A percentile compares a stretch with the other conserved stretches of the same genome.
phyloP scores from a whole-genome alignment of 371 early-diverging fungal species.

The Cokeromyces recurvatus region DNA sequence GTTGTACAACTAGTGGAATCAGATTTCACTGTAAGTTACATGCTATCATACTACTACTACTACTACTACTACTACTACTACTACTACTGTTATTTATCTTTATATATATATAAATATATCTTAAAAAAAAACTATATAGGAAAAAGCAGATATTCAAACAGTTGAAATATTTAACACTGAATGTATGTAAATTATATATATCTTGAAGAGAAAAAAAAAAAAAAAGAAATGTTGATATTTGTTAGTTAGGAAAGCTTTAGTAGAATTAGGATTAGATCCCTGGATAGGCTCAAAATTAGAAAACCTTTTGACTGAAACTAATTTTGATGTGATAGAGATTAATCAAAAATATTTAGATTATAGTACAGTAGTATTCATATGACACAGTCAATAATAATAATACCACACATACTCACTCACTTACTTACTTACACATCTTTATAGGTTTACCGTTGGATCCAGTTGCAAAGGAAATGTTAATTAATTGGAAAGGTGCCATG shows the following conservation, averaged over 20 bases:
- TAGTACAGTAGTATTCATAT: too few species aligned
- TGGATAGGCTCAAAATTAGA: slow-evolving; percentile 28
- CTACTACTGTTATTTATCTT: too few species aligned
- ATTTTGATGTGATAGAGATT: slow-evolving; percentile 22
- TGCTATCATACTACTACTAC: not conserved
- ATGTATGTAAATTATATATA: slow-evolving; percentile 5
- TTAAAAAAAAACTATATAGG: slow-evolving; percentile 2
- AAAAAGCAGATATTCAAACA: slow-evolving; percentile 1
- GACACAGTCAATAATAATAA: too few species aligned
- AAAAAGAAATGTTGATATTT: not conserved
- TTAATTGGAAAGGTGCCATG: slow-evolving; percentile 38
- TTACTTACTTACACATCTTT: not conserved
- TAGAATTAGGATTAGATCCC: slow-evolving; percentile 34
- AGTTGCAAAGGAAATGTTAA: slow-evolving; percentile 33
- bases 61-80: not conserved
- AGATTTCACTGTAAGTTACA: slow-evolving; percentile 30
- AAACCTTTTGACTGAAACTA: slow-evolving; percentile 12
- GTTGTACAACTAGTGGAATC: slow-evolving; percentile 38
- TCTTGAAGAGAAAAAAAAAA: not conserved
- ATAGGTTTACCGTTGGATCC: slow-evolving; percentile 26
- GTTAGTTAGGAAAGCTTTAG: slow-evolving; percentile 24
- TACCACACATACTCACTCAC: too few species aligned
- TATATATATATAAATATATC: too few species aligned
- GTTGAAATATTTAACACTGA: slow-evolving; percentile 10
- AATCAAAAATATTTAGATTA: slow-evolving; percentile 19